These are phyloP conservation scores for Trypanosoma vivax DNA, from an alignment of 208 protist genomes.

Conservation along the genomic window DNA sequence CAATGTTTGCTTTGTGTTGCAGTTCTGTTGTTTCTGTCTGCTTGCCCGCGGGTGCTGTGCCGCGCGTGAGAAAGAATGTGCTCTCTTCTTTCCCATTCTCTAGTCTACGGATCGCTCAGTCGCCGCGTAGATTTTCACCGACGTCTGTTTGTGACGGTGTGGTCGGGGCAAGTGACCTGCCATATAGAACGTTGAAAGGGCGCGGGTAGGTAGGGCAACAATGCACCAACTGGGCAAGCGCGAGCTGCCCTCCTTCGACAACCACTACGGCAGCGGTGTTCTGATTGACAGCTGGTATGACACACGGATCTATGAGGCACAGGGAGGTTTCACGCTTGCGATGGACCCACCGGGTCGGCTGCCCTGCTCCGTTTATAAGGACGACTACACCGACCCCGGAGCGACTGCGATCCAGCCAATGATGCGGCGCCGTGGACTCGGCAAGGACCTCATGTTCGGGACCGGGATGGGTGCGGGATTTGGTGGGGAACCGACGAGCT, in stretches of 20 bases:
- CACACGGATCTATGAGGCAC: constrained; percentile 25
- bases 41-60: too few species aligned
- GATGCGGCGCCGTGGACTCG: constrained; percentile 18
- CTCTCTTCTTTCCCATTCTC: too few species aligned
- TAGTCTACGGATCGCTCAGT: too few species aligned
- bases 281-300: constrained; percentile 74
- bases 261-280: constrained; percentile 55
- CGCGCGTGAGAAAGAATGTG: too few species aligned
- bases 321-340: constrained; percentile 15
- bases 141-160: too few species aligned
- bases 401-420: constrained; percentile 8
- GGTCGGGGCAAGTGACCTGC: too few species aligned
- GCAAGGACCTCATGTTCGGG: constrained; percentile 26
- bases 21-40: too few species aligned
- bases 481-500: constrained; percentile 13
- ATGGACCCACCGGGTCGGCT: neutral
- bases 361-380: constrained; percentile 3
- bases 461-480: neutral
- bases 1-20: too few species aligned
- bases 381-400: constrained; percentile 4
- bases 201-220: constrained; percentile 1
- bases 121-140: too few species aligned
- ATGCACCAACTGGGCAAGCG: constrained; percentile 4
- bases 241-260: constrained; percentile 33
- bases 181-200: neutral